Evolutionary conservation across 208 protist species (phyloP), one percentile per base, ranked within the genome.

Genomic region (Crithidia acanthocephali): DNA sequence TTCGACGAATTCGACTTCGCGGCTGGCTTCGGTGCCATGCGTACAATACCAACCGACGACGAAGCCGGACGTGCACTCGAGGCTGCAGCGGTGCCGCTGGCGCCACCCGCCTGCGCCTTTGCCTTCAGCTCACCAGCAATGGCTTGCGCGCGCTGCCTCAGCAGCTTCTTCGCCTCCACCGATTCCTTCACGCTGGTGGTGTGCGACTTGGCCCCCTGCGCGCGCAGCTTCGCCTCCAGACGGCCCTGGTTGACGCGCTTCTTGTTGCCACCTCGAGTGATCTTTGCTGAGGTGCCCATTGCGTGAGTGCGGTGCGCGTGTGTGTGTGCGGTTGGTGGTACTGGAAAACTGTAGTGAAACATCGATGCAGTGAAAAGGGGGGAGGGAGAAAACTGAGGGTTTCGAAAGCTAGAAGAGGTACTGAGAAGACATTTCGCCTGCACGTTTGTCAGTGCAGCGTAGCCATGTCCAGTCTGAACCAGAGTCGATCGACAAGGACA

Each of bases 191-290:
- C 78, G 9, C 77, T 80, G 16, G 83, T 84, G n/a, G 85, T 78
- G 73, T 96, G 91, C 15, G 58, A 70, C 70, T 96, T 96, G 23
- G 71, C 84, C 11, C 91, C 91, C 64, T 94, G 84, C 6, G 91
- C 91, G 15, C 84, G 74, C 55, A 89, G 44, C 73, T 96, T 96
- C 23, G 86, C 88, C 68, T 94, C 83, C 23, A 78, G 74, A 1
- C 91, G 77, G 28, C 77, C 83, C 37, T 85, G 79, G 68, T 96
- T 96, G 44, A 91, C 77, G n/a, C 88, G 91, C 73, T 86, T 89
- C 75, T 96, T 96, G 78, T 96, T 91, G 16, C 91, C 91, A 57
- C 91, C 91, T 27, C 91, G 85, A 2, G 91, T 96, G 64, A 94
- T 93, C 73, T 96, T 96, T 2, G 91, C 91, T 13, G 91, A 93